Evolutionary conservation across 2,329 filamentous ascomycete species (phyloP).

Genomic region (Colletotrichum trifolii): DNA sequence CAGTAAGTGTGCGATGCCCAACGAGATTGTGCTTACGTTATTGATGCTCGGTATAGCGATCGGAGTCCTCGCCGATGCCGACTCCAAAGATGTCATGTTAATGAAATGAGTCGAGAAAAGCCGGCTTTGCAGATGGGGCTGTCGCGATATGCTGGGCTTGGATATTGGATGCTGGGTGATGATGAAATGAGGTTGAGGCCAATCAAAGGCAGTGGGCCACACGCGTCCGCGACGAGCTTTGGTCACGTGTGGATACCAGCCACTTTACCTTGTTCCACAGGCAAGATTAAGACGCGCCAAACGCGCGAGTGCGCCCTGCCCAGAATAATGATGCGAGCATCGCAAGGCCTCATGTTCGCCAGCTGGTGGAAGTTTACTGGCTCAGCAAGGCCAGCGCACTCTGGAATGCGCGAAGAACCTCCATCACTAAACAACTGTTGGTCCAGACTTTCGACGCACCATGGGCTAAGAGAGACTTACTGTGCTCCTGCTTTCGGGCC

Average conservation of each 20-base stretch:
- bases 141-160: neutral
- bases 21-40: slow-evolving; percentile 20
- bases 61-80: neutral
- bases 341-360: neutral
- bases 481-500: slow-evolving; percentile 81
- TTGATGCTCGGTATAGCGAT: slow-evolving; percentile 25
- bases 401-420: slow-evolving; percentile 73
- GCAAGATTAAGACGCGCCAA: slow-evolving; percentile 9
- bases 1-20: slow-evolving; percentile 19
- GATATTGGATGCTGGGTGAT: neutral
- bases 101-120: neutral
- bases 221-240: slow-evolving; percentile 30
- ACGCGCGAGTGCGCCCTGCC: slow-evolving; percentile 3
- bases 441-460: slow-evolving; percentile 35
- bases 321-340: neutral
- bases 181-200: slow-evolving; percentile 11
- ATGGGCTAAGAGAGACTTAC: slow-evolving; percentile 62
- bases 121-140: neutral
- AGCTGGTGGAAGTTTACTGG: slow-evolving; percentile 8
- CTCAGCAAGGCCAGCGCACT: slow-evolving; percentile 68
- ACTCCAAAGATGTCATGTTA: slow-evolving; percentile 7
- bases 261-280: slow-evolving; percentile 14
- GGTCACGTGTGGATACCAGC: slow-evolving; percentile 29
- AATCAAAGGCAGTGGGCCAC: slow-evolving; percentile 6
- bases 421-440: slow-evolving; percentile 51